These are phyloP conservation scores for Tephrocybe sp. DNA, from an alignment of 768 basidiomycete species.

Conservation along the genomic window DNA sequence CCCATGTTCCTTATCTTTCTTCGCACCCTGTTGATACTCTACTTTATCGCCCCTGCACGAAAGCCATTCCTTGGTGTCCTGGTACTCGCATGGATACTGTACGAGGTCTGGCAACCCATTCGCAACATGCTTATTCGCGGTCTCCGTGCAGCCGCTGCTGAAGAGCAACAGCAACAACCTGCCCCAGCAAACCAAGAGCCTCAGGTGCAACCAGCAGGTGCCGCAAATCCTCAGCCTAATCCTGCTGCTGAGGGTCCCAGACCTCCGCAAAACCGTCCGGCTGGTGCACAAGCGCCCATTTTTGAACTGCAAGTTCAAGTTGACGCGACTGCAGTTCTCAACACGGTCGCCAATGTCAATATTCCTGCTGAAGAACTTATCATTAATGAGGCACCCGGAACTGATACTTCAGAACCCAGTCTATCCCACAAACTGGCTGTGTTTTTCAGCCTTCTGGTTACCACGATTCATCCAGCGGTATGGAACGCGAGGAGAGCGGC, in stretches of 20 bases:
- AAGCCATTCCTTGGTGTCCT: conserved; percentile 69
- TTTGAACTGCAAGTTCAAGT: conserved; percentile 33
- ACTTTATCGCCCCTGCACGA: conserved; percentile 73
- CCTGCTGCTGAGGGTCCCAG: conserved; percentile 16
- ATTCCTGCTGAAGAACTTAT: conserved; percentile 53
- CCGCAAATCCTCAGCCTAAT: conserved; percentile 14
- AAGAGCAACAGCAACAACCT: conserved; percentile 26
- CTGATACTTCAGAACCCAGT: conserved; percentile 40
- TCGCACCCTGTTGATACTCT: conserved; percentile 65
- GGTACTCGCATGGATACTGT: conserved; percentile 67
- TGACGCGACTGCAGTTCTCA: conserved; percentile 37
- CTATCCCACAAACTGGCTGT: conserved; percentile 47
- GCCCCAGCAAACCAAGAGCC: conserved; percentile 9
- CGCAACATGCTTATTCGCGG: conserved; percentile 41
- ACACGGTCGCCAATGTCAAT: conserved; percentile 56
- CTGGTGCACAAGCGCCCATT: conserved; percentile 17
- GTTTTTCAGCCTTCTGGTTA: conserved; percentile 54
- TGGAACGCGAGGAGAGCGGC: conserved; percentile 65
- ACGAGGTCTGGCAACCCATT: conserved; percentile 74
- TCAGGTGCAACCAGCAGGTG: conserved; percentile 4
- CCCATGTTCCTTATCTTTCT: conserved; percentile 66
- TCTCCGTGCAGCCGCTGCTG: conserved; percentile 32
- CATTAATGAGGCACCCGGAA: conserved; percentile 31
- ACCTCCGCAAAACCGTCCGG: conserved; percentile 17
- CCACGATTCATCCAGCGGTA: conserved; percentile 69